Conservation (phyloP, 129 eudicot species). For the Helichrysum umbraculigerum region DNA sequence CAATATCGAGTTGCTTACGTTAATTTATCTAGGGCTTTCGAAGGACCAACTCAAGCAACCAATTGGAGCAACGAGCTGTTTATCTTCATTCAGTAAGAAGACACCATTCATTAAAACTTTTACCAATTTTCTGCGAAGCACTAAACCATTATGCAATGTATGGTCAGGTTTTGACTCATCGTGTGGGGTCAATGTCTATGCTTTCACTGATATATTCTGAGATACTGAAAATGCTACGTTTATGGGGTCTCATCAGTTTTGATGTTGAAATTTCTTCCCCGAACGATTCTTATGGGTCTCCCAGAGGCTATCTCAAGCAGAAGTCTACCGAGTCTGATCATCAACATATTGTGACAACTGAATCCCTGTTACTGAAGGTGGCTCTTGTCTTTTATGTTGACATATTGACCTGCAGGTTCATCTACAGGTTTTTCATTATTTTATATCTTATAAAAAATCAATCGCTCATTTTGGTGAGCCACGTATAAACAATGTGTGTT, state of each 20-base stretch:
- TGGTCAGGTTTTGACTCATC: conserved; percentile 81
- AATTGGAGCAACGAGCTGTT: conserved; percentile 63
- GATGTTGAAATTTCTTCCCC: conserved; percentile 82
- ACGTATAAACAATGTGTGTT: neutral
- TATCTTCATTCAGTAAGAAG: conserved; percentile 81
- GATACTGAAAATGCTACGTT: conserved; percentile 68
- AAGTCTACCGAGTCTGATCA: conserved; percentile 69
- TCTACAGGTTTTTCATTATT: conserved; percentile 19
- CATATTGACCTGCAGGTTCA: conserved; percentile 29
- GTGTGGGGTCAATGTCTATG: conserved; percentile 78
- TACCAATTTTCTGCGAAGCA: neutral
- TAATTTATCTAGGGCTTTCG: conserved; percentile 63
- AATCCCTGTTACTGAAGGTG: conserved; percentile 75
- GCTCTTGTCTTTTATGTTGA: conserved; percentile 32
- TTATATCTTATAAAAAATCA: neutral
- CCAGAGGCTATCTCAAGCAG: conserved; percentile 78
- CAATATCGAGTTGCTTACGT: conserved; percentile 10
- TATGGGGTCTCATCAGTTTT: conserved; percentile 64
- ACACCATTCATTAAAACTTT: neutral
- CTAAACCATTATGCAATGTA: conserved; percentile 5
- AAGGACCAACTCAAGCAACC: conserved; percentile 48
- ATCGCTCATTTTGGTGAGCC: neutral
- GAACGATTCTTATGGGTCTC: conserved; percentile 56
- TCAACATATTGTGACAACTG: conserved; percentile 62
- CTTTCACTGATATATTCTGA: conserved; percentile 76